Evolutionary conservation across 2,329 filamentous ascomycete species (phyloP).

Genomic region (Hypomyces perniciosus): DNA sequence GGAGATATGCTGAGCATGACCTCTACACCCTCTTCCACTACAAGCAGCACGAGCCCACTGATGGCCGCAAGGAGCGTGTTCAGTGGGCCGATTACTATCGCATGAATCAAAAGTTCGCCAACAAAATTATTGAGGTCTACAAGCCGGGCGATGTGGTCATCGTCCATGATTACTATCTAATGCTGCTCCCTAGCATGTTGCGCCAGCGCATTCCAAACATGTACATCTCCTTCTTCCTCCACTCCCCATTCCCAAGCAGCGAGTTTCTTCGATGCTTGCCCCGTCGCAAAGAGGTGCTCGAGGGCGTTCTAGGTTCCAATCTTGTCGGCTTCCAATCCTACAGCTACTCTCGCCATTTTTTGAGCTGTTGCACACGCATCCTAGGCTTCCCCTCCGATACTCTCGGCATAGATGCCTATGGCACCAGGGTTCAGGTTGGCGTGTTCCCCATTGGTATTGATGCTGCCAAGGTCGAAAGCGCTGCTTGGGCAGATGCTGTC

Average conservation of each 20-base stretch:
- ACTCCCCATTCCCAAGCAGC: constrained; percentile 91
- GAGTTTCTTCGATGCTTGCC: constrained; percentile 89
- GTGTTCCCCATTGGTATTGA: constrained; percentile 96
- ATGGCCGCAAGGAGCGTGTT: constrained; percentile 72
- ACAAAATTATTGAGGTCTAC: constrained; percentile 82
- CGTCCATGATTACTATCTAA: constrained; percentile 90
- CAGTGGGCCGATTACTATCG: constrained; percentile 91
- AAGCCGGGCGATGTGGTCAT: constrained; percentile 88
- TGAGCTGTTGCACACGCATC: constrained; percentile 87
- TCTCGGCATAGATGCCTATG: constrained; percentile 82
- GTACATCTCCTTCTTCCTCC: constrained; percentile 91
- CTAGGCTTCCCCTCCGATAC: constrained; percentile 84
- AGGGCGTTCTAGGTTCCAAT: constrained; percentile 84
- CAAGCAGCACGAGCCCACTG: constrained; percentile 85
- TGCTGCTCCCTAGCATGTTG: constrained; percentile 82
- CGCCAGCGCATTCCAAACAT: constrained; percentile 81
- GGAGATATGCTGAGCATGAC: constrained; percentile 84
- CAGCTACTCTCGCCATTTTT: constrained; percentile 91
- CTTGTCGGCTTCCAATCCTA: constrained; percentile 94
- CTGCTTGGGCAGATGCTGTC: constrained; percentile 65
- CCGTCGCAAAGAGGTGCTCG: constrained; percentile 81
- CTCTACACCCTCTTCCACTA: constrained; percentile 94
- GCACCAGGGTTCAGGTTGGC: constrained; percentile 80
- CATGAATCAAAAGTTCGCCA: constrained; percentile 88
- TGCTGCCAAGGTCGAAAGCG: constrained; percentile 67